Evolutionary conservation across 1,139 yeast genomes (phyloP).

Genomic region (Candida gigantensis): DNA sequence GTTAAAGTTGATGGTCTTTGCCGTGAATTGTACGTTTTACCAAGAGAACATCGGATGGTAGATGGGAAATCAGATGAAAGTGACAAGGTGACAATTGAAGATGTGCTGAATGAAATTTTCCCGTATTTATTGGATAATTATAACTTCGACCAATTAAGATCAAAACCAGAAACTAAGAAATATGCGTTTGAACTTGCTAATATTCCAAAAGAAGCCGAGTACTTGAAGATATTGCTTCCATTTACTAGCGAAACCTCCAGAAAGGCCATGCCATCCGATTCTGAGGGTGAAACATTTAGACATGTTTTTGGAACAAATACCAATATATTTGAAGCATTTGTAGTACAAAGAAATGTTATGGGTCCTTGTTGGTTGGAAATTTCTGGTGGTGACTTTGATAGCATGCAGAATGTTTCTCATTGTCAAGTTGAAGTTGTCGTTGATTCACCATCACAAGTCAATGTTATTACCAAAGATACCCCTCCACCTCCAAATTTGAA

Average conservation of each 20-base stretch:
- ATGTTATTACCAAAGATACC: constrained; percentile 50
- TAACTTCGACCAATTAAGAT: constrained; percentile 62
- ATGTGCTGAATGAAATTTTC: constrained; percentile 75
- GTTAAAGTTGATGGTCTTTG: constrained; percentile 71
- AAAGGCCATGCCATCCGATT: constrained; percentile 57
- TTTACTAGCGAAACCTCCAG: constrained; percentile 58
- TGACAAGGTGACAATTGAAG: constrained; percentile 48
- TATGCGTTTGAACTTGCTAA: constrained; percentile 87
- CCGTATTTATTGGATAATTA: constrained; percentile 63
- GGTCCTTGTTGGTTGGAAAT: constrained; percentile 97
- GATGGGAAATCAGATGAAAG: constrained; percentile 44
- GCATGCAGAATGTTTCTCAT: constrained; percentile 71
- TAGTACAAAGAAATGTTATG: constrained; percentile 79
- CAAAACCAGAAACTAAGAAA: constrained; percentile 72
- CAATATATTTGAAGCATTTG: constrained; percentile 81
- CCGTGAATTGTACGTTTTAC: constrained; percentile 77
- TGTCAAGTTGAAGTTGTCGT: constrained; percentile 76
- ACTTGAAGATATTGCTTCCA: constrained; percentile 77
- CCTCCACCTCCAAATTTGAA: constrained; percentile 64
- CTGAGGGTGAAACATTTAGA: constrained; percentile 74
- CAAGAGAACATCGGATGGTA: constrained; percentile 48
- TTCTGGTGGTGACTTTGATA: constrained; percentile 58
- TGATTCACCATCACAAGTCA: constrained; percentile 48
- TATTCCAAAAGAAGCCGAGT: constrained; percentile 79
- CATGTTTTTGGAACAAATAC: constrained; percentile 81